Conservation (phyloP, 2,329 filamentous ascomycete species). For the Leptographium radiaticola region DNA sequence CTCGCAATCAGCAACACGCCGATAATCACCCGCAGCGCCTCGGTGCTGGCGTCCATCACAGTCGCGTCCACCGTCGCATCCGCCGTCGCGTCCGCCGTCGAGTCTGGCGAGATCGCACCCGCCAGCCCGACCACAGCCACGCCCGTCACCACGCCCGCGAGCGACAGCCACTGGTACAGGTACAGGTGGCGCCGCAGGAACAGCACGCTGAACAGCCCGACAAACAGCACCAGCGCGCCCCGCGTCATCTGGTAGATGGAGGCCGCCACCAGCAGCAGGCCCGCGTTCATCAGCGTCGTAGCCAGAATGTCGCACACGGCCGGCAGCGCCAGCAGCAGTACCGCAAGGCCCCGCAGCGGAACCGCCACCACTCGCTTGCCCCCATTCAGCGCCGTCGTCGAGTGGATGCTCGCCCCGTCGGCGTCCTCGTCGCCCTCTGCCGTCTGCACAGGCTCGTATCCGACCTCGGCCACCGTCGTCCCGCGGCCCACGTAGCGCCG, state of each 20-base stretch:
- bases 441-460: slow-evolving; percentile 53
- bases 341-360: slow-evolving; percentile 53
- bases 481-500: slow-evolving; percentile 33
- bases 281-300: slow-evolving; percentile 95
- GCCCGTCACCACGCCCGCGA: slow-evolving; percentile 75
- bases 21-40: slow-evolving; percentile 55
- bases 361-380: slow-evolving; percentile 15
- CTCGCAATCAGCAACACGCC: slow-evolving; percentile 85
- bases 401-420: slow-evolving; percentile 30
- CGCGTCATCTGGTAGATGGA: slow-evolving; percentile 99
- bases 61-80: slow-evolving; percentile 1
- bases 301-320: slow-evolving; percentile 89
- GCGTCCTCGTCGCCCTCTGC: slow-evolving; percentile 29
- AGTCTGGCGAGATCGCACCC: slow-evolving; percentile 65
- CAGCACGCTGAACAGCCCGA: slow-evolving; percentile 85
- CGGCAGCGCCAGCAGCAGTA: slow-evolving; percentile 68
- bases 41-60: slow-evolving; percentile 25
- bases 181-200: slow-evolving; percentile 72
- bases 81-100: slow-evolving; percentile 21
- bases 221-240: slow-evolving; percentile 87
- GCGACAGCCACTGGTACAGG: slow-evolving; percentile 83
- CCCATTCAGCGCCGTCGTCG: slow-evolving; percentile 28
- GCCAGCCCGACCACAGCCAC: slow-evolving; percentile 85
- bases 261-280: slow-evolving; percentile 82
- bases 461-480: slow-evolving; percentile 24